These are phyloP conservation scores for Linum lewisii DNA, from an alignment of 345 rosid genomes.

Conservation along the genomic window DNA sequence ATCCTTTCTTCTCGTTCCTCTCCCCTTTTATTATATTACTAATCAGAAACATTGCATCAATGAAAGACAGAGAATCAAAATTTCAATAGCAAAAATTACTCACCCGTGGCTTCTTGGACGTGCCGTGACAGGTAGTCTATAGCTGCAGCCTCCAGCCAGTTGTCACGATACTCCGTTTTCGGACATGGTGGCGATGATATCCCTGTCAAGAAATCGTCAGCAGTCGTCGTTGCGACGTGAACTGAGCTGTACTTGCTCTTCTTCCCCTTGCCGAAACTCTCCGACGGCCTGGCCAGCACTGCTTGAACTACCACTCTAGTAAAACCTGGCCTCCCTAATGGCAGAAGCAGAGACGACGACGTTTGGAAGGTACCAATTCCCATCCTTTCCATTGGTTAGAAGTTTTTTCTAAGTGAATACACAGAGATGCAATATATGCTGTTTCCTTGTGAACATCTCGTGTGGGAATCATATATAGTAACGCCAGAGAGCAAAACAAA, in stretches of 20 bases:
- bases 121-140: conserved; percentile 40
- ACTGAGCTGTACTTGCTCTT: conserved; percentile 7
- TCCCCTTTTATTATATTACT: conserved; percentile 28
- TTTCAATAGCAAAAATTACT: not conserved
- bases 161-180: conserved; percentile 35
- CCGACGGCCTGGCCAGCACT: conserved; percentile 25
- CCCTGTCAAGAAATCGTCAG: conserved; percentile 3
- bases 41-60: not conserved
- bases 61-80: too few species aligned
- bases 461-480: too few species aligned
- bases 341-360: not conserved
- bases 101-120: conserved; percentile 56
- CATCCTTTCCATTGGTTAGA: too few species aligned
- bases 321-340: not conserved
- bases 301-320: conserved; percentile 12
- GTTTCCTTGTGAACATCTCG: too few species aligned
- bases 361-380: too few species aligned
- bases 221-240: too few species aligned
- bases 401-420: too few species aligned
- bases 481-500: too few species aligned
- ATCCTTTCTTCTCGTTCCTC: conserved; percentile 35
- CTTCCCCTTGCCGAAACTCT: conserved; percentile 11
- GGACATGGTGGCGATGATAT: not conserved
- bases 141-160: conserved; percentile 46
- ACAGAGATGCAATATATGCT: too few species aligned